Percentiles rank a stretch among this genome's conserved stretches.
phyloP scores from a whole-genome alignment of 2,329 filamentous ascomycete genomes.

The Trichoderma cornu-damae region DNA sequence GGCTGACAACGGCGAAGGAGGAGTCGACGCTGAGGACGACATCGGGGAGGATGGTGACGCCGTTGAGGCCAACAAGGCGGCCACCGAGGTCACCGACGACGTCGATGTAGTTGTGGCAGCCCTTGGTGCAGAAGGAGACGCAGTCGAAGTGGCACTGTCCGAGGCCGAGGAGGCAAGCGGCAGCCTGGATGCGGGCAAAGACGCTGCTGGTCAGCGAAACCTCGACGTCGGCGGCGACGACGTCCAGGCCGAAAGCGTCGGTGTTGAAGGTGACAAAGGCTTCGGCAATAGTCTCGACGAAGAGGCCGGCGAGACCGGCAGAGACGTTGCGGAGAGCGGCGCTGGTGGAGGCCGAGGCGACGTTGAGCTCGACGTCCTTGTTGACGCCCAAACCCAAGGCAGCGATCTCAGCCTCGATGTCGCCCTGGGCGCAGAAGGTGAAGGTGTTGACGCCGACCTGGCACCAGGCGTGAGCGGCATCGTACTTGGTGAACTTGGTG shows the following conservation, averaged over 20 bases:
- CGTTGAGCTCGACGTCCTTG: slow-evolving; percentile 24
- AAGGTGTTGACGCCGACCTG: slow-evolving; percentile 32
- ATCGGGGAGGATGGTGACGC: slow-evolving; percentile 33
- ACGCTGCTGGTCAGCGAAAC: slow-evolving; percentile 26
- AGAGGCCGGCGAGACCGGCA: slow-evolving; percentile 32
- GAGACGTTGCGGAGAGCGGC: slow-evolving; percentile 30
- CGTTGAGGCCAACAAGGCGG: slow-evolving; percentile 28
- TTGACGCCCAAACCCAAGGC: slow-evolving; percentile 25
- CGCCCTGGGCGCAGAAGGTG: slow-evolving; percentile 32
- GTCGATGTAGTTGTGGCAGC: slow-evolving; percentile 38
- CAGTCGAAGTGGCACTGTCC: slow-evolving; percentile 35
- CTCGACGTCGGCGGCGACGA: slow-evolving; percentile 26
- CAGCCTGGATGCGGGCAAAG: slow-evolving; percentile 24
- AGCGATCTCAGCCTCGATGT: slow-evolving; percentile 27
- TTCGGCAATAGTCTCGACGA: slow-evolving; percentile 29
- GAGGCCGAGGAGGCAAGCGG: slow-evolving; percentile 31
- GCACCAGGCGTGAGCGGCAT: slow-evolving; percentile 34
- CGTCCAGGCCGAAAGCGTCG: slow-evolving; percentile 29
- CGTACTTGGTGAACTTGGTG: slow-evolving; percentile 34
- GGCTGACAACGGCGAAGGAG: slow-evolving; percentile 25
- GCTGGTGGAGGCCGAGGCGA: slow-evolving; percentile 23
- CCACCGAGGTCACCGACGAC: slow-evolving; percentile 24
- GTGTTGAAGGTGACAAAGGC: slow-evolving; percentile 38
- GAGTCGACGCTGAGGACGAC: slow-evolving; percentile 28
- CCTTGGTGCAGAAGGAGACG: slow-evolving; percentile 36